phyloP scores from a whole-genome alignment of 208 protist species.

The Phytomonas francai region DNA sequence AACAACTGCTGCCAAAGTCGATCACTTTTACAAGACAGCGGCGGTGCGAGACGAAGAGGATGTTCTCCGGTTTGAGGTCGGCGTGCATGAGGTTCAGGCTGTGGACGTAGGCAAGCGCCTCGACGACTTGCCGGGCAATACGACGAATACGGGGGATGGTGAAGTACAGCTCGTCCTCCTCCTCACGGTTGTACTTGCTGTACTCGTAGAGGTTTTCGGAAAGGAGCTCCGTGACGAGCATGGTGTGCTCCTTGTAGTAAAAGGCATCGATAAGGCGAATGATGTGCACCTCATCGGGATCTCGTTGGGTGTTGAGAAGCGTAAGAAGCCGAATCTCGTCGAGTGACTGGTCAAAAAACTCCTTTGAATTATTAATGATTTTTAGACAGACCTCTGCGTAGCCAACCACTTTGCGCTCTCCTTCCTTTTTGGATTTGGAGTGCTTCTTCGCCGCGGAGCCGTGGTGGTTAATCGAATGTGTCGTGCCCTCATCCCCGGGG shows the following conservation, averaged over 20 bases:
- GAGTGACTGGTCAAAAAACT: conserved; percentile 96
- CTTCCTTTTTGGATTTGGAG: neutral
- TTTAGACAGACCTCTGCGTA: conserved; percentile 92
- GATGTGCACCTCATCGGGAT: conserved; percentile 86
- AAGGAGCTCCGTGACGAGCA: conserved; percentile 95
- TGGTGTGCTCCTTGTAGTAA: conserved; percentile 96
- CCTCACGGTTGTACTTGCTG: conserved; percentile 91
- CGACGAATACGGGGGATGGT: conserved; percentile 84
- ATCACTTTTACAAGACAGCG: conserved; percentile 94
- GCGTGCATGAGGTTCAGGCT: conserved; percentile 93
- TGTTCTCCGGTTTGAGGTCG: conserved; percentile 96
- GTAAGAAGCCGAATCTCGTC: conserved; percentile 95
- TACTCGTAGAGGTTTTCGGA: conserved; percentile 96
- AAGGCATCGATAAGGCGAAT: conserved; percentile 92
- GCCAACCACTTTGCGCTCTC: conserved; percentile 29
- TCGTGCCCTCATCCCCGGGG: neutral
- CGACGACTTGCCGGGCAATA: conserved; percentile 80
- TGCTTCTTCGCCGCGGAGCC: neutral
- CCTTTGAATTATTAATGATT: conserved; percentile 97
- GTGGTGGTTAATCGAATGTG: neutral
- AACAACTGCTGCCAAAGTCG: conserved; percentile 95
- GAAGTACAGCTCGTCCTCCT: conserved; percentile 90
- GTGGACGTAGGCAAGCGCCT: conserved; percentile 90
- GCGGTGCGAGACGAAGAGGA: conserved; percentile 92
- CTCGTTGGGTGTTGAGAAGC: conserved; percentile 88